Base-by-base conservation (phyloP, 768 basidiomycete species). In the Serendipita sp. region DNA sequence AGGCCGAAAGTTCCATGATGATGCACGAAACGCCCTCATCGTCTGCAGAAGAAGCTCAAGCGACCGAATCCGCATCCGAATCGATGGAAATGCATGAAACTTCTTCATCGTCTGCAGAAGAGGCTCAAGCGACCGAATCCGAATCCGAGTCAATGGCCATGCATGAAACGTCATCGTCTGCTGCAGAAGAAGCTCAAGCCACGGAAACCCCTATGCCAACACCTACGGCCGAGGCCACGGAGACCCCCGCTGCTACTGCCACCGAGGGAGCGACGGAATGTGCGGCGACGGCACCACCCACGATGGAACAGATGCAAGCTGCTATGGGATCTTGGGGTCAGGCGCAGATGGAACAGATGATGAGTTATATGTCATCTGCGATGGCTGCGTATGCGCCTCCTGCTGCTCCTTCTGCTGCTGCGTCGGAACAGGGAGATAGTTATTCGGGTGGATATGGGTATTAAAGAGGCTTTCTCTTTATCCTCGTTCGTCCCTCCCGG, bases 261-360 rank as follows among this genome's bases (percentile, higher is more conserved):
- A 36, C 34, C 2, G 10, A 15, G 30, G 13, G 15, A n/a, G 56
- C 56, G n/a, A 36, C 28, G 10, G 56, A 60, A n/a, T 60, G 56
- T 30, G 34, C 56, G 2, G 56, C 56, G 56, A 60, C 56, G 8
- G 18, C 56, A 30, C 56, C 56, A 3, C 56, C 56, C 0, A 60
- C 56, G 16, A 60, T 60, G 56, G 56, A 60, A 35, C 16, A 60
- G 36, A 60, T 60, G 56, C 34, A 60, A n/a, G 56, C 56, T 8
- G 56, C 56, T 8, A 60, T 60, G 56, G 34, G 56, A 23, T 60
- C 56, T 1, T 60, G 56, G 56, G 56, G 2, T 11, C 18, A 36
- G 1, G 34, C 4, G 28, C 56, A 60, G 56, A 60, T 60, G 56
- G 16, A 32, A 10, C 36, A 32, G 30, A 60, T 60, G 56, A 34